A percentile compares a stretch with the other conserved stretches of the same genome.
Conservation (phyloP, 768 basidiomycete species). For the Hygrophorus pudorinus region DNA sequence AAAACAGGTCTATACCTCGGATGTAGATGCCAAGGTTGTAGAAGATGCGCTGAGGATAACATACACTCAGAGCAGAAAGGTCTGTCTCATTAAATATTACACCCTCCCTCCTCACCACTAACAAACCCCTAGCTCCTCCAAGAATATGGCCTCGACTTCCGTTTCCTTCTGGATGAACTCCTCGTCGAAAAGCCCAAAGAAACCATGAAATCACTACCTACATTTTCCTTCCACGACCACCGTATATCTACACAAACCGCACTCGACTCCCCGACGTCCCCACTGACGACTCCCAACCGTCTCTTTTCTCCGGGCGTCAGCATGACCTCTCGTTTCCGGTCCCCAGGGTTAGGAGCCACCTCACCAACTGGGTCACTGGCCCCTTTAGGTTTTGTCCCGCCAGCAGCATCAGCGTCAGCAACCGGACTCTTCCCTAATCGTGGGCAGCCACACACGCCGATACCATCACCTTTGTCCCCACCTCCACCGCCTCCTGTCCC, state of each 20-base stretch:
- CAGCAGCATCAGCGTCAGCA: neutral
- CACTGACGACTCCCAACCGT: slow-evolving; percentile 2
- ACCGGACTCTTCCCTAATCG: neutral
- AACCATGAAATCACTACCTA: slow-evolving; percentile 15
- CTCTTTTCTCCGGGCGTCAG: slow-evolving; percentile 4
- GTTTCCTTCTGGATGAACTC: slow-evolving; percentile 77
- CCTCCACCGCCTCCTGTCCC: slow-evolving; percentile 17
- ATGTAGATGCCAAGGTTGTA: slow-evolving; percentile 58
- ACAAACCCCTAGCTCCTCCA: slow-evolving; percentile 55
- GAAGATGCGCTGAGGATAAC: slow-evolving; percentile 75
- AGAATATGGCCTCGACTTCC: slow-evolving; percentile 92
- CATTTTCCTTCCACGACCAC: slow-evolving; percentile 23
- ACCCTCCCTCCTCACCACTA: too few species aligned
- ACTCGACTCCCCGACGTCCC: slow-evolving; percentile 9
- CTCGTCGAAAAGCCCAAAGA: slow-evolving; percentile 43
- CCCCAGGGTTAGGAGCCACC: neutral
- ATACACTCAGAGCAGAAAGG: slow-evolving; percentile 76
- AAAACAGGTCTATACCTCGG: slow-evolving; percentile 84
- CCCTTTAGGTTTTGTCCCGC: neutral
- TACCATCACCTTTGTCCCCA: slow-evolving; percentile 10
- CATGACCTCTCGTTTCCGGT: slow-evolving; percentile 4
- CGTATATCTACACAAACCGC: slow-evolving; percentile 13
- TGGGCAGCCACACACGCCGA: neutral
- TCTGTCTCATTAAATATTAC: slow-evolving; percentile 18
- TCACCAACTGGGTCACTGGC: neutral